Percentiles rank a stretch among this genome's conserved stretches.
Evolutionary conservation across 208 protist genomes (phyloP).

Genomic region (Angomonas deanei): DNA sequence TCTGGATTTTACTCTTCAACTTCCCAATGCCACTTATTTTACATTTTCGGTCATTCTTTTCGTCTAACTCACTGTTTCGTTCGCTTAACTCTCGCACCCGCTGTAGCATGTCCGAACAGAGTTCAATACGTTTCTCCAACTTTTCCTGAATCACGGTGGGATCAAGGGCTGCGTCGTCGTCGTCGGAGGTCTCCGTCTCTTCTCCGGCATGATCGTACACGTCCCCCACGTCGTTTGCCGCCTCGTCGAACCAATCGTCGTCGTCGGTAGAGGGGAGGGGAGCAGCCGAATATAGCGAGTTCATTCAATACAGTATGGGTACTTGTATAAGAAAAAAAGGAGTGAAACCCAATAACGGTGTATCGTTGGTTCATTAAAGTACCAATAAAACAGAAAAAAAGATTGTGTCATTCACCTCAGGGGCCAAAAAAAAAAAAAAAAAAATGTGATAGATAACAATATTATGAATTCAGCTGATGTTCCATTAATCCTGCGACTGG

Average conservation of each 20-base stretch:
- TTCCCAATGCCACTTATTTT: neutral
- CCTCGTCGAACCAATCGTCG: constrained; percentile 1
- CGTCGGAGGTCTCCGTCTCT: neutral
- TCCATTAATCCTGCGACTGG: neutral
- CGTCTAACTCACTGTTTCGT: neutral
- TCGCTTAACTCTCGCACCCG: neutral
- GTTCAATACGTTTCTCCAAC: neutral
- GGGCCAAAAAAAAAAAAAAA: too few species aligned
- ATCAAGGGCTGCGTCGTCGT: neutral
- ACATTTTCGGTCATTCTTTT: neutral
- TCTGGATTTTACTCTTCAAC: constrained; percentile 3
- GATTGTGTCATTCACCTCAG: too few species aligned
- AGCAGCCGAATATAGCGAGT: neutral
- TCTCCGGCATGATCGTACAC: neutral
- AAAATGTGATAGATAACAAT: too few species aligned
- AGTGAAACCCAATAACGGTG: neutral
- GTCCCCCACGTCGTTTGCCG: neutral
- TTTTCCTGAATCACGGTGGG: neutral
- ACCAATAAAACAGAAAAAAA: too few species aligned
- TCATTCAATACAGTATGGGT: neutral
- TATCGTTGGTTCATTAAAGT: too few species aligned
- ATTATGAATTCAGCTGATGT: too few species aligned
- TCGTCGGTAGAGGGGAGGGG: neutral
- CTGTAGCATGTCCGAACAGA: neutral
- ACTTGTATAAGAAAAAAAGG: neutral